These are phyloP conservation scores for Wickerhamiella kazuoi DNA, from an alignment of 805 yeast genomes.

Conservation along the genomic window DNA sequence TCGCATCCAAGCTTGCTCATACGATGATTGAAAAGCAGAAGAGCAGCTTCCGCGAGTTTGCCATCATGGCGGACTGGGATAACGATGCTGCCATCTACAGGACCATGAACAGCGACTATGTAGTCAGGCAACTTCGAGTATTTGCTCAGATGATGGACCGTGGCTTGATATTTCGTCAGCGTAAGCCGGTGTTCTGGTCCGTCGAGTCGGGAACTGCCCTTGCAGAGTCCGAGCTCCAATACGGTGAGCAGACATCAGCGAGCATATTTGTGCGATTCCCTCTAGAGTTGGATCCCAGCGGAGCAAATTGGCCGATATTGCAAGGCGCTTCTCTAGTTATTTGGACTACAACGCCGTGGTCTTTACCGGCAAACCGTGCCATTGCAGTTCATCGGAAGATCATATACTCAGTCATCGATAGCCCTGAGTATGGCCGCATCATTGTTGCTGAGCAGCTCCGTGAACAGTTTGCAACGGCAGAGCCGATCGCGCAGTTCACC, in stretches of 20 bases:
- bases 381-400: constrained; percentile 49
- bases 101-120: constrained; percentile 58
- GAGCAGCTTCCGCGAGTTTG: constrained; percentile 47
- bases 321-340: constrained; percentile 24
- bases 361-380: constrained; percentile 74
- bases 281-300: constrained; percentile 1
- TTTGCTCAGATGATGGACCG: constrained; percentile 47
- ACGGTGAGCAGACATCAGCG: constrained; percentile 34
- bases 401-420: constrained; percentile 35
- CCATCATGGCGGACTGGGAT: constrained; percentile 69
- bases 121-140: constrained; percentile 52
- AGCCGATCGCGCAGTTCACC: constrained; percentile 16
- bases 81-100: constrained; percentile 34
- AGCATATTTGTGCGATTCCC: constrained; percentile 9
- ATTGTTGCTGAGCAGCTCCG: constrained; percentile 41
- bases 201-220: constrained; percentile 83
- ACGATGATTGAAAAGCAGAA: constrained; percentile 47
- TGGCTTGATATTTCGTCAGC: constrained; percentile 62
- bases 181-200: constrained; percentile 96
- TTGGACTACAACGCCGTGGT: constrained; percentile 99
- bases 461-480: constrained; percentile 19
- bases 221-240: constrained; percentile 93
- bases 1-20: constrained; percentile 55
- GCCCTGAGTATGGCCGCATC: constrained; percentile 25
- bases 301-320: too few species aligned